Base-by-base conservation (phyloP, 2,329 filamentous ascomycete species). In the Paecilomyces formosus region DNA sequence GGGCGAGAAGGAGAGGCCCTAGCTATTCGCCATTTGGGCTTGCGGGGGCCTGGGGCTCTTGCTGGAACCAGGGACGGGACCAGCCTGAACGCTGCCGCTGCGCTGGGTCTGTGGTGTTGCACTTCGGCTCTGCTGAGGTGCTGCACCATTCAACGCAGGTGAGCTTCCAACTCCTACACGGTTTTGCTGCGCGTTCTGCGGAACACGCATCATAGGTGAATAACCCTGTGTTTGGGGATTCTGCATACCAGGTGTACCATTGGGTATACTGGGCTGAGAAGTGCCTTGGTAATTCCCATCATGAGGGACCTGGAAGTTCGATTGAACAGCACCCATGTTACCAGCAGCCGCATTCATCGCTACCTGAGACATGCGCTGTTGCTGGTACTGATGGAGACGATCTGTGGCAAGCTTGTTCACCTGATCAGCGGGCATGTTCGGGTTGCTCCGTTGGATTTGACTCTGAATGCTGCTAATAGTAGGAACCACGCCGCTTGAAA, bases 401-500 rank as follows among this genome's bases (percentile, higher is more conserved):
- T 83, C 78, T 1, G 77, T 81, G 3, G 83, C 81, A 61, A 82
- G 67, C 49, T 78, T 76, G 58, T 75, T 79, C 9, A 85, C 74
- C 67, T 85, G 81, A 26, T 85, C 82, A 3, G 78, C 75, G 1
- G 80, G 73, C 61, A 82, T 71, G 57, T 78, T 76, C 1, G 82
- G 82, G 62, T 83, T 77, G 62, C 70, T 78, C 57, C 73, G 73
- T 62, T 81, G 78, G 15, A 85, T 76, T 45, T 81, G 78, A 60
- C 78, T 81, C 59, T 79, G 76, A 57, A 84, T 78, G 58, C 76
- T 79, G 57, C 79, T 81, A 59, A 85, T 80, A 8, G 79, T 79
- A 13, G 82, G 82, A 52, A 83, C 77, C 63, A 82, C 79, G 22
- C 81, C 80, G 54, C 76, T 81, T 22, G 78, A 81, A 51, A 84